Evolutionary conservation across 371 early-diverging fungal genomes (phyloP), one percentile per base, ranked within the genome.

Genomic region (Mucor indicus): DNA sequence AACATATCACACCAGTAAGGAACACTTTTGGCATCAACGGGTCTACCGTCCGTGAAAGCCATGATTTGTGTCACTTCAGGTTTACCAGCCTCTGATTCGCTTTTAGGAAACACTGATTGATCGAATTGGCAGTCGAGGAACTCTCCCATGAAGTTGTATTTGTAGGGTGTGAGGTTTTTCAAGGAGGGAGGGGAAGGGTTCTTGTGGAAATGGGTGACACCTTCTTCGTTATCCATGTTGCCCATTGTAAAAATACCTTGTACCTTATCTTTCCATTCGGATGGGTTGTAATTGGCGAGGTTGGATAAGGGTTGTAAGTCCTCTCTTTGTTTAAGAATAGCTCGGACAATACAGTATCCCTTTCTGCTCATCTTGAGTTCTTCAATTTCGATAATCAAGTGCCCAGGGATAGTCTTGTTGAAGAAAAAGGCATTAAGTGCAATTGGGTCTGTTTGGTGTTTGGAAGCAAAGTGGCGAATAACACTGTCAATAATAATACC

Each of bases 1-100:
- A 72, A 60, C 68, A 76, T 67, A 38, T 76, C 76, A 38, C 68
- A 64, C 58, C 59, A 67, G 25, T 45, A 69, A 31, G 74, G 62
- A n/a, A 76, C 60, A 35, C 66, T 57, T 40, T 66, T 64, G 32
- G 66, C 62, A 53, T 76, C 76, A 29, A 65, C 46, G 5, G 56
- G 47, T 38, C 72, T 55, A 9, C 55, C 60, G 31, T 76, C 76
- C 1, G 31, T 35, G 32, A 69, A 76, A 10, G 36, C 36, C 22
- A 72, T 61, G 12, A 39, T 16, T 17, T 72, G 72, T 5, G 53
- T 48, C n/a, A 57, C 45, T 38, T 69, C 70, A 10, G 76, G 64
- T 5, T 43, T 55, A 22, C 72, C 72, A n/a, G 41, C 27, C 7
- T 42, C 36, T 13, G 30, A 22, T 2, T 44, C 38, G 10, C 22